Percentiles rank a stretch among this genome's conserved stretches.
These are phyloP conservation scores for Cystofilobasidium bisporidii DNA, from an alignment of 768 basidiomycete species.

Conservation along the genomic window DNA sequence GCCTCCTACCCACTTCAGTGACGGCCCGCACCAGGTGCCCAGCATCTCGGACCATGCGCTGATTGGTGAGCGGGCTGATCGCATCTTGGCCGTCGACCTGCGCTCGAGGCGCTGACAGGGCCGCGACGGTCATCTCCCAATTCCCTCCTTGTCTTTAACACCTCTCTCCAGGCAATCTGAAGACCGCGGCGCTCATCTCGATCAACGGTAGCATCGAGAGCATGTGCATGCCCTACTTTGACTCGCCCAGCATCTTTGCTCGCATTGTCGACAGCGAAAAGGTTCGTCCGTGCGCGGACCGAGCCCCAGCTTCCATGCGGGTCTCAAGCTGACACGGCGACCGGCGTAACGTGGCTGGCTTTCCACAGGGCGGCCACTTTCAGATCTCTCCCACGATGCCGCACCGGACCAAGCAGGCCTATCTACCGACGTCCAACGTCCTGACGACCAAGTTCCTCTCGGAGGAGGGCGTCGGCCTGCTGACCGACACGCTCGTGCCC, in stretches of 20 bases:
- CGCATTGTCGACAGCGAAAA: slow-evolving; percentile 39
- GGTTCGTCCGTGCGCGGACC: no score
- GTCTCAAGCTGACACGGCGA: no score
- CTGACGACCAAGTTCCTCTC: slow-evolving; percentile 86
- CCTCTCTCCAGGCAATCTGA: slow-evolving; percentile 37
- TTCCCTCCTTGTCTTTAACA: no score
- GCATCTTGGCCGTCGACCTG: no score
- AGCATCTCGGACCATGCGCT: no score
- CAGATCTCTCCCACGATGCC: slow-evolving; percentile 57
- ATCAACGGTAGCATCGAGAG: slow-evolving; percentile 55
- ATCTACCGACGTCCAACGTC: slow-evolving; percentile 47
- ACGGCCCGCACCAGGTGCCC: no score
- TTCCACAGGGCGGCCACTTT: slow-evolving; percentile 65
- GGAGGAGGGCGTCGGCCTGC: slow-evolving; percentile 71
- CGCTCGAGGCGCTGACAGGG: no score
- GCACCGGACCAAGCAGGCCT: slow-evolving; percentile 35
- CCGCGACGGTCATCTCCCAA: no score
- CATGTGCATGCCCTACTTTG: slow-evolving; percentile 69
- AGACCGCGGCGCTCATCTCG: slow-evolving; percentile 38
- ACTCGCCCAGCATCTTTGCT: slow-evolving; percentile 52
- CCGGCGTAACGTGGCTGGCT: no score
- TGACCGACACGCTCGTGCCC: slow-evolving; percentile 55
- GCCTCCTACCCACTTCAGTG: no score
- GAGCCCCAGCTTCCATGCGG: no score
- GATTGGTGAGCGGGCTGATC: no score